Base-by-base conservation (phyloP, 2,329 filamentous ascomycete genomes). In the Paracorniculantispora psalliotae region DNA sequence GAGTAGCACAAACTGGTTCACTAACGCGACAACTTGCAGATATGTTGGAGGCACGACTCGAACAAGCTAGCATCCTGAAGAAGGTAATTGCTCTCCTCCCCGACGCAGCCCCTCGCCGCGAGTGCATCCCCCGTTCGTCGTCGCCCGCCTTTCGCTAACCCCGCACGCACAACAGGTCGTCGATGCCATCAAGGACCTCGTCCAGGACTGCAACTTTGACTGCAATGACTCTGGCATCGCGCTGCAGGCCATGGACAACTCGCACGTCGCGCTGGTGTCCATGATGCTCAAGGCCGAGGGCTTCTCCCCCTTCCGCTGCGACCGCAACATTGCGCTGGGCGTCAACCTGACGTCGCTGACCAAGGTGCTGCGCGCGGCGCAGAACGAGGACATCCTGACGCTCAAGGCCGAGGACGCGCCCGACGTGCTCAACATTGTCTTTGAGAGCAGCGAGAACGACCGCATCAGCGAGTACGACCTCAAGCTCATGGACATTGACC, bases 121-220 rank as follows among this genome's bases (percentile, higher is more conserved):
- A 25, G 30, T 46, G 1, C 52, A 17, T 5, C 23, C 23, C 17
- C 10, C n/a, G 25, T 15, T 4, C 12, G 25, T 8, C 44, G 7
- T 39, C 49, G 44, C 51, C 66, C 72, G 23, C 59, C 64, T 35
- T 28, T 51, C n/a, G 52, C 62, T 61, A 43, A 47, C 60, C 7
- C n/a, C 48, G 26, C 21, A 39, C 25, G 30, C 48, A 19, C 28
- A 15, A 19, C 66, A 96, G 92, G 91, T 97, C 64, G 92, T 99
- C 70, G 96, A 99, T 74, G 91, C 96, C 68, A 97, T 99, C 87
- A 97, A 97, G 79, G 94, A 99, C 71, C 87, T 99, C 54, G 94
- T 99, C 57, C 94, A 97, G 78, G 94, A 99, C 80, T 99, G 94
- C 87, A 99, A 99, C 80, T 99, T 99, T 80, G 94, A 99, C 83